Base-by-base conservation (phyloP, 495 filamentous ascomycete species). In the Penicillium crystallinum region DNA sequence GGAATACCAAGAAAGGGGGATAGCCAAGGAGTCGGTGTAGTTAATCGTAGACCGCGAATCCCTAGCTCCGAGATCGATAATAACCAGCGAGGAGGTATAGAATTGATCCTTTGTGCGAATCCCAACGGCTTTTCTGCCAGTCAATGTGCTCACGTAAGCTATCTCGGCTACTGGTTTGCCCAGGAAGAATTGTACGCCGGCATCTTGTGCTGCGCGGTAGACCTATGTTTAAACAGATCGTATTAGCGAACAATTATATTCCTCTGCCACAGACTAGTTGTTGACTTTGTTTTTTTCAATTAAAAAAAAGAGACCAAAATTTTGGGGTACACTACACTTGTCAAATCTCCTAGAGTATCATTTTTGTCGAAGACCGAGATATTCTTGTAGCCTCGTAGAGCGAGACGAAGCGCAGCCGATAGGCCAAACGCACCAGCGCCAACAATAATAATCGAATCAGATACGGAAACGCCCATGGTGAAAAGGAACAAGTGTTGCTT, bases 1-100 rank as follows among this genome's bases (percentile, higher is more conserved):
- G 14, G 74, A 75, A 62, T 76, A 81, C 79, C 80, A 85, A 53
- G 80, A 85, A 21, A 83, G 57, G 21, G 59, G 67, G 43, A 68
- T 70, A 29, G 39, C 49, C 46, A 74, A 52, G 6, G 67, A 63
- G 6, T 52, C 51, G 1, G 70, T 51, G 42, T 56, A 42, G 1
- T 69, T 68, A 6, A 73, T 48, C 42, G 62, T 63, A 17, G 74
- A 73, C n/a, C 78, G 61, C 5, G 77, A 45, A 12, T 54, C 62
- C 22, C 63, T 59, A 1, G 69, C 67, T 9, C 75, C 72, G 10
- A 77, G 64, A 44, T 76, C 72, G 9, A 77, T 64, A 46, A 80
- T 72, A 4, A 66, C 66, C 23, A 75, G 51, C 14, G 58, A 59
- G 0, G 66, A 70, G 3, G 62, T 49, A 48, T 78, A 67, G 45